Percentiles rank a stretch among this genome's conserved stretches.
These are phyloP conservation scores for Pulveroboletus frians DNA, from an alignment of 768 basidiomycete genomes.

Conservation along the genomic window DNA sequence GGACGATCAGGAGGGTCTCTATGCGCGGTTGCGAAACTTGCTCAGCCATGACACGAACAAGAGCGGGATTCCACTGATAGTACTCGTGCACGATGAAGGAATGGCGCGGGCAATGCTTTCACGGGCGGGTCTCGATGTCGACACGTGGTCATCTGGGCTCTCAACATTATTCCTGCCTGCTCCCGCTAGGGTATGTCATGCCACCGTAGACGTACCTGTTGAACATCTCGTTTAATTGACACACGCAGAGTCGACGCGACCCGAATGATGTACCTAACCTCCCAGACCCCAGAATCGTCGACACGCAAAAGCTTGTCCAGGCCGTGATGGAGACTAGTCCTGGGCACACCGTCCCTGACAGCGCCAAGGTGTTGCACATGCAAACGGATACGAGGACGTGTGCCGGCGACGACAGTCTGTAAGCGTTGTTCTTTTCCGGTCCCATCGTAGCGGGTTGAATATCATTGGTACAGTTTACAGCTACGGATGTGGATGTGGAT, in stretches of 20 bases:
- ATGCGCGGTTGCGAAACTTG: conserved; percentile 15
- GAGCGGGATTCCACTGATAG: conserved; percentile 34
- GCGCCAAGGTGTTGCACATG: conserved; percentile 33
- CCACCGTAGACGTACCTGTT: not conserved
- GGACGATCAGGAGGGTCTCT: conserved; percentile 7
- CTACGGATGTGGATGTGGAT: conserved; percentile 45
- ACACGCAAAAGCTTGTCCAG: conserved; percentile 35
- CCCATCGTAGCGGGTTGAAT: not conserved
- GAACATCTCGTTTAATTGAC: not conserved
- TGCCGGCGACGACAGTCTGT: conserved; percentile 52
- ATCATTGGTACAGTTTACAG: conserved; percentile 28
- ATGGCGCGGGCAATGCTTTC: conserved; percentile 36
- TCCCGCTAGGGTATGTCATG: conserved; percentile 6
- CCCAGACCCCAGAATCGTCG: conserved; percentile 36
- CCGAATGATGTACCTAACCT: not conserved
- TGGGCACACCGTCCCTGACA: conserved; percentile 23
- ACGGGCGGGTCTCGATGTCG: conserved; percentile 39
- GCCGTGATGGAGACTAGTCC: conserved; percentile 36
- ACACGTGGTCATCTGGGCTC: conserved; percentile 40
- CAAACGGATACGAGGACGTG: conserved; percentile 36
- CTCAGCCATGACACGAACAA: conserved; percentile 17
- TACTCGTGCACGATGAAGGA: conserved; percentile 44
- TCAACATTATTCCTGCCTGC: conserved; percentile 11
- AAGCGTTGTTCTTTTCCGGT: conserved; percentile 10
- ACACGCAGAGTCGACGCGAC: conserved; percentile 10